Evolutionary conservation across 495 filamentous ascomycete species (phyloP).

Genomic region (Xylaria castorea): DNA sequence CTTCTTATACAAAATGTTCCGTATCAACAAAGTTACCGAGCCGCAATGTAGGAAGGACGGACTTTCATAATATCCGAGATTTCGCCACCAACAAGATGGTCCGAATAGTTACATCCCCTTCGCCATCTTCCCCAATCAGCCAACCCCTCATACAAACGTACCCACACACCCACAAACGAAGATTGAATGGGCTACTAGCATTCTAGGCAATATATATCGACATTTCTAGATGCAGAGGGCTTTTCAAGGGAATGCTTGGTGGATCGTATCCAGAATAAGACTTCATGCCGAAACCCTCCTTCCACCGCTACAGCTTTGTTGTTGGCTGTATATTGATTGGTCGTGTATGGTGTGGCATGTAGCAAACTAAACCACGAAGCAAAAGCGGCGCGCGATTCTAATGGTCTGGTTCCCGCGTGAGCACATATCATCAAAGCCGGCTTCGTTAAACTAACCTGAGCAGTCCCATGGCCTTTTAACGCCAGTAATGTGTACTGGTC

Average conservation of each 20-base stretch:
- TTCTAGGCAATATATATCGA: background rate
- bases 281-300: background rate
- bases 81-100: background rate
- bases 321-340: background rate
- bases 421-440: background rate
- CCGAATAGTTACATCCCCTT: background rate
- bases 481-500: conserved; percentile 33
- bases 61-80: background rate
- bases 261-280: background rate
- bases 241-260: background rate
- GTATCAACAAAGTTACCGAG: background rate
- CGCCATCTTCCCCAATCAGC: background rate
- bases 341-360: background rate
- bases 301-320: background rate
- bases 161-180: background rate
- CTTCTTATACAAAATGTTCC: too few relatives aligned
- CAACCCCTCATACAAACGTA: background rate
- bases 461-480: background rate
- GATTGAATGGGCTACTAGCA: background rate
- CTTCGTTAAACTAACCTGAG: conserved; percentile 6
- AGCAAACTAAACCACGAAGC: background rate
- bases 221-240: background rate
- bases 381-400: background rate
- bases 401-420: background rate
- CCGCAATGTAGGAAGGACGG: background rate